A percentile compares a stretch with the other conserved stretches of the same genome.
phyloP scores from a whole-genome alignment of 2,329 filamentous ascomycete genomes.

The Phyllosticta ampelicida region DNA sequence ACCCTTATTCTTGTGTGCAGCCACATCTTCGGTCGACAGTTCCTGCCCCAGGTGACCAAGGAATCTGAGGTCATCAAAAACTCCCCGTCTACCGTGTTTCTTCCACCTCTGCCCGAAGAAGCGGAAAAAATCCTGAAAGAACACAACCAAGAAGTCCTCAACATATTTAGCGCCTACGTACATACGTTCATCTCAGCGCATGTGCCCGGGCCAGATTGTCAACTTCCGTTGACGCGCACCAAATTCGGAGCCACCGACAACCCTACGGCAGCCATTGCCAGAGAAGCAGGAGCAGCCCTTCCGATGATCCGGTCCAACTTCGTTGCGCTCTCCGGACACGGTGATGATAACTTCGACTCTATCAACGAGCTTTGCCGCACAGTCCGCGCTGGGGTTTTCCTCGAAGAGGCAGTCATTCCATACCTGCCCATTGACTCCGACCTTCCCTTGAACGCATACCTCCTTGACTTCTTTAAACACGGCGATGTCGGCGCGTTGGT shows the following conservation, averaged over 20 bases:
- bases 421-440: conserved; percentile 49
- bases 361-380: conserved; percentile 58
- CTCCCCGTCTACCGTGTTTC: conserved; percentile 53
- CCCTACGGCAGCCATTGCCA: conserved; percentile 22
- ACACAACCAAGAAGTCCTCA: conserved; percentile 56
- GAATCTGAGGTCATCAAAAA: conserved; percentile 40
- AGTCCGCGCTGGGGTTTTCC: conserved; percentile 57
- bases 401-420: conserved; percentile 64
- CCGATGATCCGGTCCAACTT: conserved; percentile 54
- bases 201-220: conserved; percentile 38
- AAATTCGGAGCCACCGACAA: conserved; percentile 27
- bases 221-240: conserved; percentile 49
- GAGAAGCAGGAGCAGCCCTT: too few species aligned
- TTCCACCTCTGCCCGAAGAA: conserved; percentile 50
- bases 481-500: conserved; percentile 52
- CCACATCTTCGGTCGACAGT: conserved; percentile 57
- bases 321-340: conserved; percentile 56
- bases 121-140: conserved; percentile 46
- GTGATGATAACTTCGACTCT: conserved; percentile 54
- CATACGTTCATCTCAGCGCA: conserved; percentile 57
- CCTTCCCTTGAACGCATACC: conserved; percentile 53
- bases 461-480: conserved; percentile 70
- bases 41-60: conserved; percentile 36
- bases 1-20: conserved; percentile 57
- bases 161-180: conserved; percentile 59